Base-by-base conservation (phyloP, 768 basidiomycete genomes). In the Peribolospora baueri region DNA sequence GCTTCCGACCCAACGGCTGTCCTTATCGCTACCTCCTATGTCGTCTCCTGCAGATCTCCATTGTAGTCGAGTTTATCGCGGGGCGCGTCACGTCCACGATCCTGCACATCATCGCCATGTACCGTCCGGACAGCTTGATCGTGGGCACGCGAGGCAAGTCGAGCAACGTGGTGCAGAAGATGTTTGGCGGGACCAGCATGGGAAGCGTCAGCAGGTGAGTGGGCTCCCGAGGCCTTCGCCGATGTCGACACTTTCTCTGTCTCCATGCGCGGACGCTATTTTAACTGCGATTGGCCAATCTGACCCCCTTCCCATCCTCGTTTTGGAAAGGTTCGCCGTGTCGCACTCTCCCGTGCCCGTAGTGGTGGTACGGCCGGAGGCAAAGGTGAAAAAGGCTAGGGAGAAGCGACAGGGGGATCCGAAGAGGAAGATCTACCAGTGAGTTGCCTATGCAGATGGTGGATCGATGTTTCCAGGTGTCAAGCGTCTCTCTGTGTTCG, bases 321-420 rank as follows among this genome's bases (percentile, higher is more conserved):
- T 38, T 9, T 41, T n/a, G 3, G 62, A 51, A 57, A 82, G 79
- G 60, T 82, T 84, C 64, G 85, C 83, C 58, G 76, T 93, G 47
- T 81, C 82, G 13, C 87, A 84, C 64, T 88, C 86, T 0, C 87
- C 91, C 1, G 86, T 98, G 0, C 91, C 91, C 2, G 84, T 93
- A 61, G 87, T 97, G 58, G 91, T 97, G 52, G 88, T 97, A 46
- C 75, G 86, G 54, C 67, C 62, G 13, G 68, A 63, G 13, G 56
- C 57, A 51, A 65, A 63, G 48, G 62, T 65, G 0, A 54, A 56
- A 3, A 61, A 61, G 50, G 25, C 25, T 25, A 25, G 25, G 25
- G 25, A 25, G 25, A 25, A 25, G 25, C 25, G 25, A 25, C 25
- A 25, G 25, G 25, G 25, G 25, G 25, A 25, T 25, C 25, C 25